A percentile compares a stretch with the other conserved stretches of the same genome.
These are phyloP conservation scores for Rhizophagus clarus DNA, from an alignment of 192 early-diverging fungal species.

Conservation along the genomic window DNA sequence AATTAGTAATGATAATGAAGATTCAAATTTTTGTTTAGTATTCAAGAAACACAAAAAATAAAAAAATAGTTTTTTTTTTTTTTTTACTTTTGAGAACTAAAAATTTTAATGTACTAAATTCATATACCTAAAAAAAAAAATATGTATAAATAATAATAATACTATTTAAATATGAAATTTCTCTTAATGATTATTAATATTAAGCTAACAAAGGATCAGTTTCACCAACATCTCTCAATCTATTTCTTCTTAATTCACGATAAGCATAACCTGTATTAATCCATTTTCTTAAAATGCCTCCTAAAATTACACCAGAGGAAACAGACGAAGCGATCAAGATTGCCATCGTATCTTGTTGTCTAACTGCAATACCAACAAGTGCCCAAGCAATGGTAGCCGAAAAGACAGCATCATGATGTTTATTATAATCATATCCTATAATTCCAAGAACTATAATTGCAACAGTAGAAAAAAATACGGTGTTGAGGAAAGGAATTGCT, in stretches of 20 bases:
- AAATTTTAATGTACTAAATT: not conserved
- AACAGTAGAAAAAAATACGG: conserved; percentile 7
- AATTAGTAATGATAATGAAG: not conserved
- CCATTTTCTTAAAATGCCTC: conserved; percentile 16
- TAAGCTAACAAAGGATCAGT: conserved; percentile 8
- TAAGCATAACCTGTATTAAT: not conserved
- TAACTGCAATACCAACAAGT: conserved; percentile 10
- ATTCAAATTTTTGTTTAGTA: not conserved
- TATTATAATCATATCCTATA: conserved; percentile 39
- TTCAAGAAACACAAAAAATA: not conserved
- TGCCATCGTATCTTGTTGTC: not conserved
- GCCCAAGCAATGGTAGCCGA: conserved; percentile 44
- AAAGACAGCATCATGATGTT: conserved; percentile 42
- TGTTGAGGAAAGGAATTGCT: not conserved
- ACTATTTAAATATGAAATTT: too few relatives aligned
- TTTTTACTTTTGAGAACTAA: not conserved
- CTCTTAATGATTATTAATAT: not conserved
- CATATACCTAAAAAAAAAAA: too few relatives aligned
- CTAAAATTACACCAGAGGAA: conserved; percentile 23
- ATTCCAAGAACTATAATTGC: conserved; percentile 29
- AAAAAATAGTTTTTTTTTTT: too few relatives aligned
- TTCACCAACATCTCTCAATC: not conserved
- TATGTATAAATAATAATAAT: too few relatives aligned
- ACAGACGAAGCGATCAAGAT: conserved; percentile 11
- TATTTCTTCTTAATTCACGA: not conserved